phyloP scores from a whole-genome alignment of 208 protist genomes.

The Crithidia mellificae region DNA sequence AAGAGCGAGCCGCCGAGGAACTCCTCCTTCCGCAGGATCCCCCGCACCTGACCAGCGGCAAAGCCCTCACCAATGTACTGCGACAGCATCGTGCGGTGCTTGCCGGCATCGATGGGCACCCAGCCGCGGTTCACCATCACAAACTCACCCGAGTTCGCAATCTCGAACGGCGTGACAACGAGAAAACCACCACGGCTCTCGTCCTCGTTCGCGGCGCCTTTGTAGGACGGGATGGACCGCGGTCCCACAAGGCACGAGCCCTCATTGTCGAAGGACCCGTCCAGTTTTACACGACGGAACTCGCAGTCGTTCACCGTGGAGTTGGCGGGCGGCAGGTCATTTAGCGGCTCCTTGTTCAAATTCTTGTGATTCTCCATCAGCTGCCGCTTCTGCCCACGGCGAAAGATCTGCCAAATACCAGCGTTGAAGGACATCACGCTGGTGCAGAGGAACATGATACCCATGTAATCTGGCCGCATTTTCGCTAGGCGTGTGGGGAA shows the following conservation, averaged over 20 bases:
- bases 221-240: slow-evolving; percentile 80
- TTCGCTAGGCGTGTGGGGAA: no score
- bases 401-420: slow-evolving; percentile 86
- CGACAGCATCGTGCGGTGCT: slow-evolving; percentile 76
- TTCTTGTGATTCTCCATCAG: slow-evolving; percentile 86
- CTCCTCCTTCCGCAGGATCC: slow-evolving; percentile 80
- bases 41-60: slow-evolving; percentile 41
- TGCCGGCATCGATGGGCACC: slow-evolving; percentile 87
- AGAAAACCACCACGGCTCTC: slow-evolving; percentile 87
- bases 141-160: slow-evolving; percentile 62
- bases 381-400: slow-evolving; percentile 71
- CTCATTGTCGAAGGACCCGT: slow-evolving; percentile 87
- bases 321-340: slow-evolving; percentile 46
- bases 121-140: slow-evolving; percentile 89
- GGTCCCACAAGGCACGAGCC: slow-evolving; percentile 83
- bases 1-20: slow-evolving; percentile 59
- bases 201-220: slow-evolving; percentile 67
- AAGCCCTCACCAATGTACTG: slow-evolving; percentile 90
- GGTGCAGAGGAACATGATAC: slow-evolving; percentile 76
- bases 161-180: slow-evolving; percentile 83
- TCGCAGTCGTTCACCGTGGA: slow-evolving; percentile 62
- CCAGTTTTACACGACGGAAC: slow-evolving; percentile 55
- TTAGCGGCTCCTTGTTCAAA: slow-evolving; percentile 55
- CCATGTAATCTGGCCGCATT: slow-evolving; percentile 89
- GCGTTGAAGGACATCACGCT: slow-evolving; percentile 87